Evolutionary conservation across 495 filamentous ascomycete genomes (phyloP).

Genomic region (Lepraria neglecta): DNA sequence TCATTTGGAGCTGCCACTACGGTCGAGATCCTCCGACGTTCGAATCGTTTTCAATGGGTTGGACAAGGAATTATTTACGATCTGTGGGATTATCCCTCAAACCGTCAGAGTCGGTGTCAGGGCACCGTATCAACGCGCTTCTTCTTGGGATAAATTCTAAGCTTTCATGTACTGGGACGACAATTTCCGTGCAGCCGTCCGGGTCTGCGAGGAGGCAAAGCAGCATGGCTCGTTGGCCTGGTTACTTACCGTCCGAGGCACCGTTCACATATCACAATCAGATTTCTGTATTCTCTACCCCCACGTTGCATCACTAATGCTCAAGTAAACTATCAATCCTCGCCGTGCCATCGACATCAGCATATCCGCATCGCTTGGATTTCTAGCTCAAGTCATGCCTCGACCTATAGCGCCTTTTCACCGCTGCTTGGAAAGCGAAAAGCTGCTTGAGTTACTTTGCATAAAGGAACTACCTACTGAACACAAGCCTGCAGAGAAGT

Average conservation of each 20-base stretch:
- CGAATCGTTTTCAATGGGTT: constrained; percentile 44
- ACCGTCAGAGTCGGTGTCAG: constrained; percentile 32
- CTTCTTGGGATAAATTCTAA: constrained; percentile 53
- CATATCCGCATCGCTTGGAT: constrained; percentile 48
- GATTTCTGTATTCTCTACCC: constrained; percentile 58
- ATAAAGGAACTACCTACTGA: constrained; percentile 36
- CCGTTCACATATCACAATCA: constrained; percentile 51
- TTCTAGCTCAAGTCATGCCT: constrained; percentile 41
- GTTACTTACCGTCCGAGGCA: constrained; percentile 55
- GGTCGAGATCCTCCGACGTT: constrained; percentile 34
- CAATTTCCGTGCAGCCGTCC: constrained; percentile 47
- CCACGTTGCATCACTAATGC: constrained; percentile 44
- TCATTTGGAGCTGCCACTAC: constrained; percentile 14
- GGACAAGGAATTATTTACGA: constrained; percentile 55
- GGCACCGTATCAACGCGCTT: constrained; percentile 42
- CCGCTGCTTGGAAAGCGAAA: constrained; percentile 38
- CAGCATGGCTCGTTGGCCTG: constrained; percentile 44
- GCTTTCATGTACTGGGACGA: constrained; percentile 57
- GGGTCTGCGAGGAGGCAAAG: constrained; percentile 46
- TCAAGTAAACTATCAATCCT: constrained; percentile 54
- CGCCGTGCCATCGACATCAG: constrained; percentile 51
- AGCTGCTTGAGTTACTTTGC: constrained; percentile 34
- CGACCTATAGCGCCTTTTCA: constrained; percentile 21
- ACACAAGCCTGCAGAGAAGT: constrained; percentile 42
- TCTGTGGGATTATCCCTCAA: constrained; percentile 45